phyloP scores from a whole-genome alignment of 163 green algal species.

The Chlamydomonas reinhardtii region DNA sequence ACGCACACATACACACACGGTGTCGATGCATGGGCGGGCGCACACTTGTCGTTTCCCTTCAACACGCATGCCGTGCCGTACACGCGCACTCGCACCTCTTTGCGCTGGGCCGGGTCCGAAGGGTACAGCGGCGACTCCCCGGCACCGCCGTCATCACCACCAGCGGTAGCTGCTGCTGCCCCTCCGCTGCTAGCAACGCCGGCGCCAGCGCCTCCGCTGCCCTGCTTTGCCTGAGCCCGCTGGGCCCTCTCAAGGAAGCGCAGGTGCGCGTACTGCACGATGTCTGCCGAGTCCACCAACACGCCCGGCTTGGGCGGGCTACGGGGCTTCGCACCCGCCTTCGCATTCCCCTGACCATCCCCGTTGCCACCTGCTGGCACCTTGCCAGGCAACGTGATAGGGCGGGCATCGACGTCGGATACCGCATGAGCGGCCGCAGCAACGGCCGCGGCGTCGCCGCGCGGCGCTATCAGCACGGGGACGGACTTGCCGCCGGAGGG shows the following conservation, averaged over 20 bases:
- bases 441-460: too few relatives aligned
- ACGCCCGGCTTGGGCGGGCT: not conserved
- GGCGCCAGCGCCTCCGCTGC: too few relatives aligned
- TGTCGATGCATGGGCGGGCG: too few relatives aligned
- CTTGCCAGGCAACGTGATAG: too few relatives aligned
- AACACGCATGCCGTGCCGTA: not conserved
- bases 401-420: too few relatives aligned
- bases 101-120: slow-evolving; percentile 8
- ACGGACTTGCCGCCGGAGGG: not conserved
- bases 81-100: not conserved
- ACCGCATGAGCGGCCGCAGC: too few relatives aligned
- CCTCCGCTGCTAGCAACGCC: not conserved
- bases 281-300: slow-evolving; percentile 17
- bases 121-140: slow-evolving; percentile 1
- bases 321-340: too few relatives aligned
- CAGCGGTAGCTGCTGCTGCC: not conserved
- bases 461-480: not conserved
- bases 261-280: slow-evolving; percentile 6
- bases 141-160: not conserved
- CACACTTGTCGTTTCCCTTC: too few relatives aligned
- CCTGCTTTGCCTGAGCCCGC: too few relatives aligned
- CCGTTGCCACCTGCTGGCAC: too few relatives aligned
- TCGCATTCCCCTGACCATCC: too few relatives aligned
- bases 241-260: not conserved
- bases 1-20: too few relatives aligned